Evolutionary conservation across 139 green algal genomes (phyloP).

Genomic region (Micractinium sp.): DNA sequence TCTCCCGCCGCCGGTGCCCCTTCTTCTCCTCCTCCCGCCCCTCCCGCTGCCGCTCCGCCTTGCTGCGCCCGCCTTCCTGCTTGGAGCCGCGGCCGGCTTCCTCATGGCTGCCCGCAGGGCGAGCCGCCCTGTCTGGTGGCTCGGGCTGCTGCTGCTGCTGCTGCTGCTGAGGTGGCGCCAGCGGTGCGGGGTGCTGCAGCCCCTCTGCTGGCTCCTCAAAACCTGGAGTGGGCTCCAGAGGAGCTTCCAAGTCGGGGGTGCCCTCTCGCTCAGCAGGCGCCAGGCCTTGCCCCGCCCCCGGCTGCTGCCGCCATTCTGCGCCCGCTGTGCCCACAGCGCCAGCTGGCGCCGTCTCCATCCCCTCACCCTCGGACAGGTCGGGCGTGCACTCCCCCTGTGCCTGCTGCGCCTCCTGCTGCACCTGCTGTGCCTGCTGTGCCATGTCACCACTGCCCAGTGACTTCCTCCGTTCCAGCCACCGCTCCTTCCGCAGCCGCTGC

Average conservation of each 20-base stretch:
- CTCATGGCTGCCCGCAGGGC: neutral
- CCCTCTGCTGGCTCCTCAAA: no score
- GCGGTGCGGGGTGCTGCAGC: no score
- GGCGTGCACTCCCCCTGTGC: neutral
- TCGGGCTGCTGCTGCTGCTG: constrained; percentile 3
- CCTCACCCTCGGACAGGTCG: neutral
- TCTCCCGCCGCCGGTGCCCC: neutral
- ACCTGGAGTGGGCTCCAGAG: no score
- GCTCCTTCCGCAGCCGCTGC: neutral
- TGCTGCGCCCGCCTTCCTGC: no score
- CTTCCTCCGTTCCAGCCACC: neutral
- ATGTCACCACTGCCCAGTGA: neutral
- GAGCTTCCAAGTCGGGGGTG: no score
- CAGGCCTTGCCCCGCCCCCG: neutral
- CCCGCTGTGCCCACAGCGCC: neutral
- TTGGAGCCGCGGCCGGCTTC: neutral
- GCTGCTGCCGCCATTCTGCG: neutral
- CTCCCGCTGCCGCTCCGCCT: neutral
- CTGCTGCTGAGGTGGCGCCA: neutral
- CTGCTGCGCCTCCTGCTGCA: neutral
- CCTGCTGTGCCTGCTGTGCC: constrained; percentile 6
- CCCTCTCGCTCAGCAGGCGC: no score
- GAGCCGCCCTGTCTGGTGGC: neutral
- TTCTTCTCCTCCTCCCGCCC: neutral
- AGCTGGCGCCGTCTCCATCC: neutral